Evolutionary conservation across 441 rosid species (phyloP).

Genomic region (Croton laevigatus): DNA sequence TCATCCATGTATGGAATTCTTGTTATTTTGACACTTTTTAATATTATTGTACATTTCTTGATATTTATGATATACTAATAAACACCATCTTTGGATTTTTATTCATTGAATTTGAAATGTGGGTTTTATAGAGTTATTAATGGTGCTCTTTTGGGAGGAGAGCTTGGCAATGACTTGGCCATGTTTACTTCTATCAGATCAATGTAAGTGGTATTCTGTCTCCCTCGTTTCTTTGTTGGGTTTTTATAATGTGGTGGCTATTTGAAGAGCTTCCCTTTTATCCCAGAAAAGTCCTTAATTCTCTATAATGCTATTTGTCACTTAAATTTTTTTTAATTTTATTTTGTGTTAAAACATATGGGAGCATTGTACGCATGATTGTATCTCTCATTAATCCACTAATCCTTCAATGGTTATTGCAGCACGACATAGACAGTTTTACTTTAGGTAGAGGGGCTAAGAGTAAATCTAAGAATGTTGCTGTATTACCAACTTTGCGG

Average conservation of each 20-base stretch:
- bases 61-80: not conserved
- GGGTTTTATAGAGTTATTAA: conserved; percentile 57
- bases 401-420: not conserved
- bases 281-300: not conserved
- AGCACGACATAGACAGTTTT: not conserved
- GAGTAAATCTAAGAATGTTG: not conserved
- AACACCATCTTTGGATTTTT: not conserved
- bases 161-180: conserved; percentile 65
- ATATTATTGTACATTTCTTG: not conserved
- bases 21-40: conserved; percentile 2
- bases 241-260: not conserved
- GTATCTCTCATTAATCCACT: not conserved
- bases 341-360: not conserved
- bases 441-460: not conserved
- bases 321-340: not conserved
- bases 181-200: conserved; percentile 61
- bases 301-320: not conserved
- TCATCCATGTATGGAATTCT: conserved; percentile 50
- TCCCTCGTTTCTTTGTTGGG: not conserved
- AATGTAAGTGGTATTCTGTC: conserved; percentile 57
- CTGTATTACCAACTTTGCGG: not conserved
- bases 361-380: not conserved
- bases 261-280: not conserved
- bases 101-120: not conserved
- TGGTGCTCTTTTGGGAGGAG: conserved; percentile 93